These are phyloP conservation scores for Forsythia viridissima DNA, from an alignment of 257 asterid species.

Conservation along the genomic window DNA sequence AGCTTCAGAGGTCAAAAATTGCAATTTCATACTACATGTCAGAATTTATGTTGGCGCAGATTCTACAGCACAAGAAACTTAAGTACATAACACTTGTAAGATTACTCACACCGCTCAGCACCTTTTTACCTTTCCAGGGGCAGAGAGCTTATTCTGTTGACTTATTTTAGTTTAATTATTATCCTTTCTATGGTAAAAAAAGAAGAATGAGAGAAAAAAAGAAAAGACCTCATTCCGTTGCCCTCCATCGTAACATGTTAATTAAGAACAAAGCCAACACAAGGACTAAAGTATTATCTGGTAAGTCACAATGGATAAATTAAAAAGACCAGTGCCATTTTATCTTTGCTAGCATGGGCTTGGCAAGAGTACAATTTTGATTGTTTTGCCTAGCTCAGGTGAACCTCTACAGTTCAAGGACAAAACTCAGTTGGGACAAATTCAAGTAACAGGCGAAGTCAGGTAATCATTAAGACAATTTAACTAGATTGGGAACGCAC, in stretches of 20 bases:
- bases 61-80: conserved; percentile 2
- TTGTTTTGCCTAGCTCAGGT: not conserved
- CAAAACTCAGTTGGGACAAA: not conserved
- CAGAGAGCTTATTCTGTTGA: not conserved
- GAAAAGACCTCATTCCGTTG: not conserved
- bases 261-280: not conserved
- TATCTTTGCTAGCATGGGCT: conserved; percentile 7
- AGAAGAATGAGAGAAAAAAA: not conserved
- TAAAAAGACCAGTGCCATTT: not conserved
- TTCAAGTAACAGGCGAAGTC: conserved; percentile 8
- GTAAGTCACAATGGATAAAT: not conserved
- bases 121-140: not conserved
- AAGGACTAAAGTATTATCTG: conserved; percentile 6
- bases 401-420: not conserved
- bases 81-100: conserved; percentile 7
- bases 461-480: conserved; percentile 7
- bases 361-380: not conserved
- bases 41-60: not conserved
- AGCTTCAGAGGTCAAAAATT: not conserved
- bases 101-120: not conserved
- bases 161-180: not conserved
- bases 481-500: not conserved
- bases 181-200: conserved; percentile 1
- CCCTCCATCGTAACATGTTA: not conserved
- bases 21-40: not conserved